Evolutionary conservation across 371 early-diverging fungal species (phyloP), one percentile per base, ranked within the genome.

Genomic region (Dentiscutata heterogama): DNA sequence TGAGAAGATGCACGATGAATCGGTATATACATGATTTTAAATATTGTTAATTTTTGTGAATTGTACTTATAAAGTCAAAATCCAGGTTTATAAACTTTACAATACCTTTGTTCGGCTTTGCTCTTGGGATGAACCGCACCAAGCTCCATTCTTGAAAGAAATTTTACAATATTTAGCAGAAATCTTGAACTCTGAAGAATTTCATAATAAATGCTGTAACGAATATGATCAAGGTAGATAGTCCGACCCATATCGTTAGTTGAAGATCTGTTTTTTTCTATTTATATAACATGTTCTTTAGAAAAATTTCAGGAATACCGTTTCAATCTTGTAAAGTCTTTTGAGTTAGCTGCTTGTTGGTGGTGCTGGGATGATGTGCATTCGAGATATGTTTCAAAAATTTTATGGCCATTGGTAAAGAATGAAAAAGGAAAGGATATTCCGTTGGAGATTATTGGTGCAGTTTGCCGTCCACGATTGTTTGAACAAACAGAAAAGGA

Each of bases 271-370:
- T 13, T 58, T n/a, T 58, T n/a, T 58, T 58, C 18, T 58, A 58
- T 58, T 58, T 58, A 58, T 58, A 11, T 64, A 64, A 27, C 31
- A 27, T 64, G 7, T 64, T 29, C 7, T 25, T n/a, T 29, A 73
- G 74, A 42, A 25, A 13, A 73, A 53, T 73, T 54, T 54, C 51
- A 73, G 20, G 54, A 53, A 22, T 73, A 53, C 53, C 74, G 74
- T 13, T 73, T 53, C 27, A 73, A 73, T 29, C 74, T 73, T 50
- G 16, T 73, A 18, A 73, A 73, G 42, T 73, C 74, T 54, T 53
- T n/a, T 73, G 74, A 73, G 29, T 73, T 73, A 29, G 31, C 31
- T 54, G 51, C 74, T 16, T n/a, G 16, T 73, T 54, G 74, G 74
- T 53, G 51, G 29, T 27, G 22, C 11, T 73, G 74, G 51, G 54